These are phyloP conservation scores for Phytopythium montanum DNA, from an alignment of 352 stramenopile genomes.

Conservation along the genomic window DNA sequence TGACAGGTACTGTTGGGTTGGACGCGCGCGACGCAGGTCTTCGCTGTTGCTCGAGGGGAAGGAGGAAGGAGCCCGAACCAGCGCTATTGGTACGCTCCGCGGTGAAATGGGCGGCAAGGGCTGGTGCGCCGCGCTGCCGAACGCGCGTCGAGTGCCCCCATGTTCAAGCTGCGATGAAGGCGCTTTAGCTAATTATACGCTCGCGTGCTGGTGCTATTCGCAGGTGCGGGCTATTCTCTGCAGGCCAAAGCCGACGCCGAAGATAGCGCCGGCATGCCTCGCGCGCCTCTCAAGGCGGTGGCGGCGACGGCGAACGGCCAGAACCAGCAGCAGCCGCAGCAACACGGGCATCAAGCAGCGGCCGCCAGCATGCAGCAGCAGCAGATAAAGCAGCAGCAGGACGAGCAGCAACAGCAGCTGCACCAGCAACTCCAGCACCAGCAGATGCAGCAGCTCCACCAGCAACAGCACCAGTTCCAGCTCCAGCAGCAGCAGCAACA, in stretches of 20 bases:
- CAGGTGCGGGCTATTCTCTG: constrained; percentile 2
- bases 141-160: not conserved
- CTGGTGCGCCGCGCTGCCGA: not conserved
- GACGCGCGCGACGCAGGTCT: not conserved
- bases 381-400: constrained; percentile 14
- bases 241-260: not conserved
- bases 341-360: constrained; percentile 24
- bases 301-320: constrained; percentile 14
- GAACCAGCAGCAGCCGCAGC: constrained; percentile 13
- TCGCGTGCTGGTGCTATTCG: not conserved
- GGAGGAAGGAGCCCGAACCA: not conserved
- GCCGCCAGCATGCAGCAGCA: constrained; percentile 17
- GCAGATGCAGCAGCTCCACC: constrained; percentile 19
- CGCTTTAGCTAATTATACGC: not conserved
- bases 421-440: constrained; percentile 21
- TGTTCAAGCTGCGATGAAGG: not conserved
- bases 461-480: constrained; percentile 25
- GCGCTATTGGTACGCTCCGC: not conserved
- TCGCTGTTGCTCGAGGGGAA: not conserved
- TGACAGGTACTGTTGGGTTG: not conserved
- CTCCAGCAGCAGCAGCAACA: too few relatives aligned
- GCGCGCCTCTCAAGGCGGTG: constrained; percentile 2
- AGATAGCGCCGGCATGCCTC: not conserved
- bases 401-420: not conserved
- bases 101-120: not conserved